A percentile compares a stretch with the other conserved stretches of the same genome.
Evolutionary conservation across 371 early-diverging fungal genomes (phyloP).

Genomic region (Massospora cicadina): DNA sequence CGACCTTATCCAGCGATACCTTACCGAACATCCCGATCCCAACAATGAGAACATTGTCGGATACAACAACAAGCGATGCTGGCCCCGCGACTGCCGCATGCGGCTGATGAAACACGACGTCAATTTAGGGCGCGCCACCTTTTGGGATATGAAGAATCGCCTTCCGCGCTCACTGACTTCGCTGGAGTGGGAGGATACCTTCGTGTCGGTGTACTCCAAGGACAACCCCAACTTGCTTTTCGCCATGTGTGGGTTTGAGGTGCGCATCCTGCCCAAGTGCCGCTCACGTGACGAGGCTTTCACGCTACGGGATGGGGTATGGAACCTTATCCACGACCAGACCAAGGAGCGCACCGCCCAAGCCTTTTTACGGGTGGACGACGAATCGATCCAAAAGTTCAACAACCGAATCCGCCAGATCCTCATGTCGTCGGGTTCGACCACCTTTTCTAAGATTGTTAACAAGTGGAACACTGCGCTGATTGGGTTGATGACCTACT

Average conservation of each 20-base stretch:
- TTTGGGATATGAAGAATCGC: conserved; percentile 97
- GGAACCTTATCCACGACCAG: conserved; percentile 90
- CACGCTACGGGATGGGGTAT: conserved; percentile 85
- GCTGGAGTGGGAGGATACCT: conserved; percentile 94
- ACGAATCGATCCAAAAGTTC: conserved; percentile 80
- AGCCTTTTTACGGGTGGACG: conserved; percentile 87
- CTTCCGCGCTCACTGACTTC: conserved; percentile 92
- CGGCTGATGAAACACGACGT: conserved; percentile 98
- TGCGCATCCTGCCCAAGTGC: conserved; percentile 77
- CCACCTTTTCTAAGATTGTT: conserved; percentile 95
- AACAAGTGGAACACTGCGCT: conserved; percentile 95
- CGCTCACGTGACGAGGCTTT: conserved; percentile 73
- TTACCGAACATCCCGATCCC: conserved; percentile 97
- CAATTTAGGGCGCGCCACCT: conserved; percentile 82
- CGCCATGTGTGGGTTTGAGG: conserved; percentile 65
- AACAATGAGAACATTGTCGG: conserved; percentile 98
- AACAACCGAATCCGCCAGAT: conserved; percentile 94
- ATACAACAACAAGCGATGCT: conserved; percentile 91
- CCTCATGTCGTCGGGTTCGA: conserved; percentile 89
- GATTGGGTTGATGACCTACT: conserved; percentile 94
- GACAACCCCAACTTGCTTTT: conserved; percentile 95
- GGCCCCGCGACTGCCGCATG: conserved; percentile 98
- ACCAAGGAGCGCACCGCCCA: conserved; percentile 96
- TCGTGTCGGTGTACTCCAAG: conserved; percentile 87
- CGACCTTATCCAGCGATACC: conserved; percentile 87